Evolutionary conservation across 108 stramenopile genomes (phyloP), one percentile per base, ranked within the genome.

Genomic region (Skeletonema potamos): DNA sequence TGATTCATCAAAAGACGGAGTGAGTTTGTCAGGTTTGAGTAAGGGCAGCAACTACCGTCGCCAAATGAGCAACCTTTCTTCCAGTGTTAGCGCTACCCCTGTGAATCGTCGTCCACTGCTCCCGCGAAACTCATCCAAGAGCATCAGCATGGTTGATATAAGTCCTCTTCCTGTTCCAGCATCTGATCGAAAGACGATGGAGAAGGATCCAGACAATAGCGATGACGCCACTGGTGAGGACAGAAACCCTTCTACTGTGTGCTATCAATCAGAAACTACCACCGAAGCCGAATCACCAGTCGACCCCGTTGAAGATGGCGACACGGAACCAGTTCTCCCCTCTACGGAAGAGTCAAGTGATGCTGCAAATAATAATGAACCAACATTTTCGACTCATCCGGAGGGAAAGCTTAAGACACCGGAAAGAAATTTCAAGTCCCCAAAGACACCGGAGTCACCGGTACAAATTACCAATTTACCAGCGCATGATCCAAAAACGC

Each of bases 21-120:
- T 76, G 1, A 76, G 76, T 54, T 66, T 76, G 41, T 68, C 66
- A 18, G 75, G 75, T 5, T 62, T 77, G 62, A 78, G 77, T 59
- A 55, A 54, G 36, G 58, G 22, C 5, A 51, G 48, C 17, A 43
- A 71, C 17, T 36, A 58, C 51, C 54, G 60, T 33, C 68, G 69
- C 34, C 28, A 13, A 17, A 54, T 20, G 9, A 60, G 68, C 20
- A 43, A 55, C 58, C 22, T 54, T 29, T 76, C 75, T 58, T 22
- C 61, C 22, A 51, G 22, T 51, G 54, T 11, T 27, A 44, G 48
- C 22, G 17, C 28, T 30, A 66, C 18, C 7, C 65, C 46, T 0
- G 9, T 34, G 46, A 78, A 46, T 56, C 58, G 64, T 9, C 70
- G 64, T 15, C 54, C 43, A 20, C 48, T 71, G 30, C 51, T 71